phyloP scores from a whole-genome alignment of 1,284 basidiomycete genomes.

The Ustilago tritici region DNA sequence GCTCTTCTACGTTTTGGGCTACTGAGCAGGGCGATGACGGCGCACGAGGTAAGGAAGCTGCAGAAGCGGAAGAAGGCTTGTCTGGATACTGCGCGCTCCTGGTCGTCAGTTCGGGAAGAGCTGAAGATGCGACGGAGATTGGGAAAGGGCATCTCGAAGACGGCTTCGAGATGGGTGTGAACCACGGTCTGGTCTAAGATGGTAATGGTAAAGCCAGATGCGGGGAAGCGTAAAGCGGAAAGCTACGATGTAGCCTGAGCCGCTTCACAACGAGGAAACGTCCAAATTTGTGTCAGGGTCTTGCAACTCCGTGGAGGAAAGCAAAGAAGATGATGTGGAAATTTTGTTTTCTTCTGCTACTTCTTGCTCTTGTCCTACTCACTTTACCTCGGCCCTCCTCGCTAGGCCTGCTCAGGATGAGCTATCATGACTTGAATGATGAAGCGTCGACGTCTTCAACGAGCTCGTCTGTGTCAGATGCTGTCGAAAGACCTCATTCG shows the following conservation, averaged over 20 bases:
- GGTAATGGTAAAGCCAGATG: background rate
- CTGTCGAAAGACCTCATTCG: slow-evolving; percentile 19
- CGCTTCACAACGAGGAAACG: background rate
- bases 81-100: slow-evolving; percentile 61
- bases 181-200: background rate
- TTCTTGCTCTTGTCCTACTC: background rate
- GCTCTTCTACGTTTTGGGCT: slow-evolving; percentile 54
- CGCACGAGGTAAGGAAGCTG: slow-evolving; percentile 61
- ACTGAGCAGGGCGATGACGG: slow-evolving; percentile 60
- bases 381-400: background rate
- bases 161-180: background rate
- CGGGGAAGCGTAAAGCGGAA: background rate
- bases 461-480: background rate
- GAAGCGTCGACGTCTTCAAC: slow-evolving; percentile 11
- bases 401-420: background rate
- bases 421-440: slow-evolving; percentile 3
- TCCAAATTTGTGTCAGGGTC: slow-evolving; percentile 2
- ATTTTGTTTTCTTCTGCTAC: slow-evolving; percentile 2
- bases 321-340: background rate
- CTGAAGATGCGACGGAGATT: slow-evolving; percentile 64
- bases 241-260: background rate
- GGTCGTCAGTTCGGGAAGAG: slow-evolving; percentile 55
- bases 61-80: slow-evolving; percentile 66
- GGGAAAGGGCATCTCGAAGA: slow-evolving; percentile 54
- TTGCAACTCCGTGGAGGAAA: slow-evolving; percentile 1